phyloP scores from a whole-genome alignment of 73 alveolate genomes.

The Tetrahymena malaccensis region DNA sequence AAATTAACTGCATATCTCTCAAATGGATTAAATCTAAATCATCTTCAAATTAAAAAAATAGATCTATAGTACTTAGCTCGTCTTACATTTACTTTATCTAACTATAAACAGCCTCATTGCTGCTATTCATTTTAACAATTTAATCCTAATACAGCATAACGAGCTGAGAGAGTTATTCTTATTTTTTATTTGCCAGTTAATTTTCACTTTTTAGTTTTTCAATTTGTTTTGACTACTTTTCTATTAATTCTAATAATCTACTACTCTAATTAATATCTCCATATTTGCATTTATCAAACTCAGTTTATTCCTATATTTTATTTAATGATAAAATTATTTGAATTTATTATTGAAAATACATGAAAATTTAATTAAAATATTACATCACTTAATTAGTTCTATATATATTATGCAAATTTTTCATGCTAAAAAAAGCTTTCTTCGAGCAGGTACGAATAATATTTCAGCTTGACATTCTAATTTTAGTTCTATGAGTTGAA shows the following conservation, averaged over 20 bases:
- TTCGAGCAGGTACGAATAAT: not conserved
- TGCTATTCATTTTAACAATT: not conserved
- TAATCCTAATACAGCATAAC: not conserved
- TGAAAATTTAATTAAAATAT: not conserved
- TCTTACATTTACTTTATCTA: not conserved
- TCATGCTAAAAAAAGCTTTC: not conserved
- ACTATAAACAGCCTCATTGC: not conserved
- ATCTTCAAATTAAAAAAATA: not conserved
- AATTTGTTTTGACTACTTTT: not conserved
- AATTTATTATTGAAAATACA: too few species aligned
- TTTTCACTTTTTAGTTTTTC: not conserved
- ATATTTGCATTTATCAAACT: not conserved
- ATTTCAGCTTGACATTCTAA: not conserved
- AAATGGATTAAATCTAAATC: not conserved
- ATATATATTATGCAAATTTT: not conserved
- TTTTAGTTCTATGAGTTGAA: not conserved
- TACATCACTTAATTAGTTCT: not conserved
- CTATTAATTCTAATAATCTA: not conserved
- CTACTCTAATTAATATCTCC: not conserved
- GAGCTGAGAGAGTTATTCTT: not conserved
- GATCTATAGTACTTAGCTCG: not conserved
- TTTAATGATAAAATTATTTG: too few species aligned
- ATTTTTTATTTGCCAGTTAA: not conserved
- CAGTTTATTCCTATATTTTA: not conserved
- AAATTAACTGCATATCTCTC: not conserved